Evolutionary conservation across 2,329 filamentous ascomycete genomes (phyloP), one percentile per base, ranked within the genome.

Genomic region (Fusarium tuaranense): DNA sequence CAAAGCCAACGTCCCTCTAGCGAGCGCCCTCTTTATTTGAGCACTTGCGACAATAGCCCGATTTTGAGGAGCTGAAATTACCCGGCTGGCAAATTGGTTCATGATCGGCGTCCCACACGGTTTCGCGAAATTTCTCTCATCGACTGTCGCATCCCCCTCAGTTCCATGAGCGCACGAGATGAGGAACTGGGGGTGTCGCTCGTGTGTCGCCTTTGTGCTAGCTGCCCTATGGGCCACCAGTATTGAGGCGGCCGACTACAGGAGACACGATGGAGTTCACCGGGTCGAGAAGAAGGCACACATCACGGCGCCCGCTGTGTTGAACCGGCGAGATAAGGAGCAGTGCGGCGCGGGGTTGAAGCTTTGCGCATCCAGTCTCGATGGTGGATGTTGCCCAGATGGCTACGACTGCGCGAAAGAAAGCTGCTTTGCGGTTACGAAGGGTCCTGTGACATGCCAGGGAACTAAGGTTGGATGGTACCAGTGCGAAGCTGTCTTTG

Each of bases 371-470:
- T 75, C 79, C 5, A 83, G 82, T 12, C 64, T 86, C n/a, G 77
- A 79, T 22, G 87, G 87, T 38, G 85, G 84, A 38, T 88, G 87
- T 67, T 89, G 87, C 68, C 87, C 87, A 1, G 78, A 83, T 6
- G 78, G 82, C 44, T 90, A 88, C 74, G 80, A 81, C 5, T 90
- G 88, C 78, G 87, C 81, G 3, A 82, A 81, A 53, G 81, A 85
- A 38, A 86, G 85, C 39, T 89, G 87, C 69, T 84, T 84, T 74
- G 85, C 85, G 14, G 87, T 86, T 6, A 86, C 86, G 0, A 84
- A 81, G 41, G 84, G 82, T 14, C 82, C 85, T 14, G 82, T 83
- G 7, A 83, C 84, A 4, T 84, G 86, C 78, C 48, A 32, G 27
- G 62, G 81, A 73, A 75, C 82, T 67, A 36, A 58, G 5, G 71